Conservation (phyloP, 306 rosid genomes). For the Cicer judaicum region DNA sequence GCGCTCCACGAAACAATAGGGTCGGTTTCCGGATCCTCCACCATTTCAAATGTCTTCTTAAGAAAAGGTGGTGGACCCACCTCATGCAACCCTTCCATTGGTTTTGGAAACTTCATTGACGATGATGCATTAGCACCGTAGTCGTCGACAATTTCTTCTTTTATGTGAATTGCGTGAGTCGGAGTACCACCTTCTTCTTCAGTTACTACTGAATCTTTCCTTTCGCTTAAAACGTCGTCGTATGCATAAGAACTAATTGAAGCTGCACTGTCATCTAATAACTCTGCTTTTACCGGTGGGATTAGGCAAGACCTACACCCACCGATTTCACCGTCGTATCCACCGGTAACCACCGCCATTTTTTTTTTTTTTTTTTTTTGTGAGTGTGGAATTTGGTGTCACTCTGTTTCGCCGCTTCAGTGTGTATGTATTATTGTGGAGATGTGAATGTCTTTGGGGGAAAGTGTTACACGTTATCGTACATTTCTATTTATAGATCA, state of each 20-base stretch:
- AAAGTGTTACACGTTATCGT: not conserved
- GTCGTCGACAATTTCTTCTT: conserved; percentile 53
- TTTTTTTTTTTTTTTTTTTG: not conserved
- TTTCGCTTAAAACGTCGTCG: conserved; percentile 43
- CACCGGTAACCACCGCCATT: conserved; percentile 49
- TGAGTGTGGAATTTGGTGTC: not conserved
- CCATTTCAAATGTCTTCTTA: conserved; percentile 83
- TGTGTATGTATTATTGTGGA: not conserved
- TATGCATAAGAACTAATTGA: not conserved
- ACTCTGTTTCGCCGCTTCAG: not conserved
- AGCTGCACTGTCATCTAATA: not conserved
- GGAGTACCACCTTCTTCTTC: conserved; percentile 32
- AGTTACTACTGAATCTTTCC: conserved; percentile 25
- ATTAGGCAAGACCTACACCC: not conserved
- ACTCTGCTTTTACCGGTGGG: conserved; percentile 43
- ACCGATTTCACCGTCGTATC: conserved; percentile 30
- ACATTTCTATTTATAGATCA: conserved; percentile 41
- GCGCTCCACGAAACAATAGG: conserved; percentile 81
- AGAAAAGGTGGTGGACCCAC: conserved; percentile 87
- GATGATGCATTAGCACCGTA: conserved; percentile 44
- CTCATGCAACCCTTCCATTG: conserved; percentile 78
- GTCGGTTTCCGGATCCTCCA: conserved; percentile 83
- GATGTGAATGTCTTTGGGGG: conserved; percentile 3
- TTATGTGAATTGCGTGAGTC: conserved; percentile 33
- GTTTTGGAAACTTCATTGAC: conserved; percentile 52